Base-by-base conservation (phyloP, 108 stramenopile species). In the Skeletonema costatum region DNA sequence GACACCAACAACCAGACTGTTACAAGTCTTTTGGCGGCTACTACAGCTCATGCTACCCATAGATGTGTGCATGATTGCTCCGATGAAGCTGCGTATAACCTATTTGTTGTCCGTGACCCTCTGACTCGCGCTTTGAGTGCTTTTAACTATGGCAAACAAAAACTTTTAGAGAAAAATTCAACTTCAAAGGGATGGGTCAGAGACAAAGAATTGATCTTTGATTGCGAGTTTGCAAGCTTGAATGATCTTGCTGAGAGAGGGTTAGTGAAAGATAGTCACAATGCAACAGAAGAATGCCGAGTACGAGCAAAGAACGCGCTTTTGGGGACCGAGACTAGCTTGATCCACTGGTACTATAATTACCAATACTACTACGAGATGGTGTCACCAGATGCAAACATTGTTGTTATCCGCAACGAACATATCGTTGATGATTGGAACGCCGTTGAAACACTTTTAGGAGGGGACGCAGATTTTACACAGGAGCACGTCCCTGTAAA, bases 381-480 rank as follows among this genome's bases (percentile, higher is more conserved):
- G 8, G 50, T 75, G 21, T 69, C 74, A 25, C 32, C 59, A 32
- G 63, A 76, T 53, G 65, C 70, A 17, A 75, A 66, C 9, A 62
- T 86, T 12, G 69, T 82, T 25, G 85, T 80, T 12, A 78, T 86
- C 53, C 69, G 85, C 16, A 75, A 82, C 32, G 82, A 86, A 46
- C 85, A 86, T 69, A 75, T 81, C 1, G 64, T 75, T 4, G 85
- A 86, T 14, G 85, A 86, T 70, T 80, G 67, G 68, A 86, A 86
- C 56, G 19, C 35, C 9, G 66, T 86, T 19, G 68, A 82, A 29
- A 14, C 59, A 14, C 5, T 80, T 5, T 39, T 86, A 16, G 85
- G 78, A 16, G 82, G 80, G 14, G 17, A 60, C 25, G n/a, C 62
- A 10, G 56, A 64, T 17, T 25, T 82, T 10, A 53, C 65, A 60